Percentiles rank a stretch among this genome's conserved stretches.
These are phyloP conservation scores for Protomyces inundatus DNA, from an alignment of 1,139 yeast genomes.

Conservation along the genomic window DNA sequence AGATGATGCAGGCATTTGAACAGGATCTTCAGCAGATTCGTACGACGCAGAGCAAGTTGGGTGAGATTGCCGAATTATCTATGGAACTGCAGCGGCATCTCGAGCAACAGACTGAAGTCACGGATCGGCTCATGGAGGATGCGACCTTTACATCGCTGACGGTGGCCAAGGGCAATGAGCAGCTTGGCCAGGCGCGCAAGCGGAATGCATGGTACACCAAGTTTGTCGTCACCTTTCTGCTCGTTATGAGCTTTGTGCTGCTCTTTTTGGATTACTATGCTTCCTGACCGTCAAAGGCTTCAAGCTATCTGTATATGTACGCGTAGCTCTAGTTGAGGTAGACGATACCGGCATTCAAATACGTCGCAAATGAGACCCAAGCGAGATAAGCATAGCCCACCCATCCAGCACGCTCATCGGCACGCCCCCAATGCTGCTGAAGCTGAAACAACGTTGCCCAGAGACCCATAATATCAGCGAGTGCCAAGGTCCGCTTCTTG, in stretches of 20 bases:
- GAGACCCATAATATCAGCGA: constrained; percentile 22
- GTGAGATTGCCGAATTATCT: constrained; percentile 75
- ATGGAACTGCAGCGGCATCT: constrained; percentile 72
- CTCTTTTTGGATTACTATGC: constrained; percentile 26
- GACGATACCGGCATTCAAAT: constrained; percentile 25
- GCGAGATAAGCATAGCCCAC: constrained; percentile 25
- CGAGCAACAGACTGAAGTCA: constrained; percentile 68
- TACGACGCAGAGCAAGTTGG: constrained; percentile 65
- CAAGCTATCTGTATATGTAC: no score
- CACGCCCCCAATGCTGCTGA: background rate
- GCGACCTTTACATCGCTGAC: constrained; percentile 67
- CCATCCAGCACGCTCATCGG: constrained; percentile 23
- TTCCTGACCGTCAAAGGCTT: background rate
- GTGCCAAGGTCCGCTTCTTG: constrained; percentile 14
- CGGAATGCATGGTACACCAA: constrained; percentile 42
- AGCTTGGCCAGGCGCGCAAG: constrained; percentile 63
- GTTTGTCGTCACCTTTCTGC: constrained; percentile 21
- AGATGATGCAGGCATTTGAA: constrained; percentile 62
- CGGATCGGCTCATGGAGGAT: constrained; percentile 60
- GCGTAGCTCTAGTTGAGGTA: constrained; percentile 17
- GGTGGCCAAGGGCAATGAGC: constrained; percentile 67
- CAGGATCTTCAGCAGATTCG: constrained; percentile 41
- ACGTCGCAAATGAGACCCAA: constrained; percentile 28
- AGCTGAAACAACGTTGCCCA: constrained; percentile 8
- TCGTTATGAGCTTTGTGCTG: constrained; percentile 21